These are phyloP conservation scores for Solanum virginianum DNA, from an alignment of 257 asterid genomes.

Conservation along the genomic window DNA sequence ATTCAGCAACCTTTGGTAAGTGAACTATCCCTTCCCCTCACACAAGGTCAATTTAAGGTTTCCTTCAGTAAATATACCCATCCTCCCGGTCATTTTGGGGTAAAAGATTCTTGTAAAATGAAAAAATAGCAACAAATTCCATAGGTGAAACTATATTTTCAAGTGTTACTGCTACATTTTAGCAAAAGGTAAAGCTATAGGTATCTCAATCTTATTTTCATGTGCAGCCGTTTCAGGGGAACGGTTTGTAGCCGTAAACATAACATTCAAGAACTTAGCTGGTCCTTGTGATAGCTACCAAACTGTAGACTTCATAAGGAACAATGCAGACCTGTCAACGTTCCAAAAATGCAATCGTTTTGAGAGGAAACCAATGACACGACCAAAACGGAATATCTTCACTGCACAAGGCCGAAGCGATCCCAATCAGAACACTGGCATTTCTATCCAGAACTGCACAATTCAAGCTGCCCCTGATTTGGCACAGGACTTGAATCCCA, in stretches of 20 bases:
- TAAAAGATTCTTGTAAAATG: background rate
- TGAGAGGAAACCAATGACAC: slow-evolving; percentile 9
- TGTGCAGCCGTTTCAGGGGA: slow-evolving; percentile 5
- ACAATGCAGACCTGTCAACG: slow-evolving; percentile 6
- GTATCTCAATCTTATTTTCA: background rate
- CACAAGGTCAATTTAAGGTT: background rate
- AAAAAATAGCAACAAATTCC: background rate
- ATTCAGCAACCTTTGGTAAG: slow-evolving; percentile 33
- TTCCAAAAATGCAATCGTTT: background rate
- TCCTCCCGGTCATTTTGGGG: background rate
- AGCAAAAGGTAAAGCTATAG: background rate
- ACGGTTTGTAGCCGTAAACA: slow-evolving; percentile 2
- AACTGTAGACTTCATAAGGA: slow-evolving; percentile 5
- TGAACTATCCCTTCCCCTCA: background rate
- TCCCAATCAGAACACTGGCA: slow-evolving; percentile 10
- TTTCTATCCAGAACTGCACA: slow-evolving; percentile 10
- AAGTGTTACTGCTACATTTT: background rate
- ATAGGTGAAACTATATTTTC: background rate
- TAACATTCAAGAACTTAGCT: slow-evolving; percentile 2
- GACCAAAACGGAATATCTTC: slow-evolving; percentile 3
- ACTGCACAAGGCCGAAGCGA: slow-evolving; percentile 13
- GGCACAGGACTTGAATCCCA: background rate
- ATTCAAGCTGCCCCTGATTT: slow-evolving; percentile 11
- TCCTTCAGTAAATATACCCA: background rate
- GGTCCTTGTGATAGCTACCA: slow-evolving; percentile 9